phyloP scores from a whole-genome alignment of 495 filamentous ascomycete species.

The Penicillium salamii region DNA sequence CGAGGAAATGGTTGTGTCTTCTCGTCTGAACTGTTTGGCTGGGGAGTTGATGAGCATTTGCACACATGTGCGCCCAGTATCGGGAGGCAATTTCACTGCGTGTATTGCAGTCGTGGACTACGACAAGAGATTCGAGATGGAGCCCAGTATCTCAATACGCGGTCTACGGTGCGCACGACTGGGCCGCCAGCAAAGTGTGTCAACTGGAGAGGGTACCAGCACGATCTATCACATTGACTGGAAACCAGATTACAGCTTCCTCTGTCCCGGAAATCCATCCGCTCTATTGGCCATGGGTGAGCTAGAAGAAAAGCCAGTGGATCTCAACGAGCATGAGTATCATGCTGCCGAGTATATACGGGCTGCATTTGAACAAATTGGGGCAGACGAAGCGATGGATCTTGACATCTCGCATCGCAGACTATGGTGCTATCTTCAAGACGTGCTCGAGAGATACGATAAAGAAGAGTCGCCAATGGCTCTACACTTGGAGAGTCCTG shows the following conservation, averaged over 20 bases:
- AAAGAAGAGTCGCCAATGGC: background rate
- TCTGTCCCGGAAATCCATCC: background rate
- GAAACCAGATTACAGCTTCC: slow-evolving; percentile 16
- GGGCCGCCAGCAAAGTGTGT: background rate
- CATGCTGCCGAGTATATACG: background rate
- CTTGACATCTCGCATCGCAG: background rate
- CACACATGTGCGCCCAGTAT: slow-evolving; percentile 6
- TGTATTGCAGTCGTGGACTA: slow-evolving; percentile 10
- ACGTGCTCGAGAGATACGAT: background rate
- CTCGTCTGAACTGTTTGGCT: slow-evolving; percentile 5
- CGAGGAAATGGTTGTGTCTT: slow-evolving; percentile 22
- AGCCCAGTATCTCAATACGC: slow-evolving; percentile 12
- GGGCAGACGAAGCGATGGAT: background rate
- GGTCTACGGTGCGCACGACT: slow-evolving; percentile 19
- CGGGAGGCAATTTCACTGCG: slow-evolving; percentile 6
- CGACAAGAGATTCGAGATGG: background rate
- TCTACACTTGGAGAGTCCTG: background rate
- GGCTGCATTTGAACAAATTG: background rate
- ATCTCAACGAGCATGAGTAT: background rate
- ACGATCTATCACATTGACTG: slow-evolving; percentile 22
- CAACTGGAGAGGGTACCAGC: background rate
- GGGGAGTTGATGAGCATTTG: slow-evolving; percentile 17
- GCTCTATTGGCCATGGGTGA: background rate
- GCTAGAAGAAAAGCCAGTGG: background rate
- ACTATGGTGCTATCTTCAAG: slow-evolving; percentile 2